These are phyloP conservation scores for Euphorbia pulcherrima DNA, from an alignment of 345 rosid genomes.

Conservation along the genomic window DNA sequence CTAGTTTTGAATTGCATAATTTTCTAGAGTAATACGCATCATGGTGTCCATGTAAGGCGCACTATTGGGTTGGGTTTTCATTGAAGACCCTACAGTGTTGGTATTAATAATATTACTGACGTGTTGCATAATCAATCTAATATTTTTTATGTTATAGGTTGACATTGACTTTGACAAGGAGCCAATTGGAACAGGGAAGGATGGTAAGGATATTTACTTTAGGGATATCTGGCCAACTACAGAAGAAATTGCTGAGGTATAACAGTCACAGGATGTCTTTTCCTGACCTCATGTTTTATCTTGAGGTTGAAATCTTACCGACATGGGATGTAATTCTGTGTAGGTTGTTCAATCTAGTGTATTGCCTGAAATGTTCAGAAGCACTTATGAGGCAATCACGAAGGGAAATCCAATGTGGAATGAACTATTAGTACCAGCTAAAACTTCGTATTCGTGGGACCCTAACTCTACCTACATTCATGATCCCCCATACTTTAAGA, in stretches of 20 bases:
- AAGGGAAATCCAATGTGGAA: conserved; percentile 98
- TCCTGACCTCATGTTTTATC: conserved; percentile 6
- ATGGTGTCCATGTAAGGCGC: background rate
- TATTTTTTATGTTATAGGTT: conserved; percentile 46
- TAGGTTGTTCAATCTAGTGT: conserved; percentile 93
- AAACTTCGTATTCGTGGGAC: conserved; percentile 72
- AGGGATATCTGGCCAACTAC: conserved; percentile 94
- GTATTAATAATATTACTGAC: too few species aligned
- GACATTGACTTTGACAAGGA: conserved; percentile 89
- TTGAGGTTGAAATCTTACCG: conserved; percentile 7
- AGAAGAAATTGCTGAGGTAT: conserved; percentile 89
- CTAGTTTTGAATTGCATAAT: background rate
- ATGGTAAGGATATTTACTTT: conserved; percentile 70
- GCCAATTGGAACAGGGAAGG: conserved; percentile 88
- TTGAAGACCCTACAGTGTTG: background rate
- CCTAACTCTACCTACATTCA: conserved; percentile 91
- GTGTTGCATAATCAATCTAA: background rate
- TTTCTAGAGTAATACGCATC: background rate
- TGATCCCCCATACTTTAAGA: conserved; percentile 95
- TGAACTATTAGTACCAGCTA: conserved; percentile 57
- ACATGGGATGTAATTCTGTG: conserved; percentile 16
- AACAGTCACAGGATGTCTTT: conserved; percentile 1
- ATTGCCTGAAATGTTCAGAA: conserved; percentile 88
- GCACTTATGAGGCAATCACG: conserved; percentile 86
- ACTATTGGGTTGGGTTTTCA: background rate